Evolutionary conservation across 768 basidiomycete species (phyloP).

Genomic region (Rickenella mellea): DNA sequence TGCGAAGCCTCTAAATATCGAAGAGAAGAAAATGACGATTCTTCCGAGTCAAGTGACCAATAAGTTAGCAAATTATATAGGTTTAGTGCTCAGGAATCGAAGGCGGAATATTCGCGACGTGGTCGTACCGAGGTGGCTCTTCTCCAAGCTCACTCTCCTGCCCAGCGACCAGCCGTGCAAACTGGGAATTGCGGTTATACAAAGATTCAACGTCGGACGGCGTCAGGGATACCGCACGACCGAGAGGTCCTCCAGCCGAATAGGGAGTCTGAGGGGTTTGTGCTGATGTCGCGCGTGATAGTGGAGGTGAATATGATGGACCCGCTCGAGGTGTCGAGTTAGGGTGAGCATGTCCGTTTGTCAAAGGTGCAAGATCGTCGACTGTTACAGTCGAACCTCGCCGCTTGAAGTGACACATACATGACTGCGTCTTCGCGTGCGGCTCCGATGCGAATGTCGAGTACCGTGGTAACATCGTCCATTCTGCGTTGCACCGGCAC

Average conservation of each 20-base stretch:
- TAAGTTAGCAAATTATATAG: no score
- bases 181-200: conserved; percentile 41
- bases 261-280: background rate
- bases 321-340: background rate
- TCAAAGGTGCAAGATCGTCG: conserved; percentile 3
- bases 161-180: conserved; percentile 76
- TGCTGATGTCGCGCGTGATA: background rate
- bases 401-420: conserved; percentile 30
- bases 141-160: conserved; percentile 77
- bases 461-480: conserved; percentile 74
- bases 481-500: conserved; percentile 79
- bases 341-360: conserved; percentile 2
- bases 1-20: no score
- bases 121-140: conserved; percentile 69
- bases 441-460: conserved; percentile 27
- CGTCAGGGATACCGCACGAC: background rate
- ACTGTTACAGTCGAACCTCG: conserved; percentile 1
- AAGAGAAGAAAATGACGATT: no score
- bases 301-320: background rate
- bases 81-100: no score
- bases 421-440: conserved; percentile 20
- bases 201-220: conserved; percentile 21
- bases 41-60: no score
- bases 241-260: background rate
- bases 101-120: no score